These are phyloP conservation scores for Acanthamoeba lenticulata DNA, from an alignment of 208 protist genomes.

Conservation along the genomic window DNA sequence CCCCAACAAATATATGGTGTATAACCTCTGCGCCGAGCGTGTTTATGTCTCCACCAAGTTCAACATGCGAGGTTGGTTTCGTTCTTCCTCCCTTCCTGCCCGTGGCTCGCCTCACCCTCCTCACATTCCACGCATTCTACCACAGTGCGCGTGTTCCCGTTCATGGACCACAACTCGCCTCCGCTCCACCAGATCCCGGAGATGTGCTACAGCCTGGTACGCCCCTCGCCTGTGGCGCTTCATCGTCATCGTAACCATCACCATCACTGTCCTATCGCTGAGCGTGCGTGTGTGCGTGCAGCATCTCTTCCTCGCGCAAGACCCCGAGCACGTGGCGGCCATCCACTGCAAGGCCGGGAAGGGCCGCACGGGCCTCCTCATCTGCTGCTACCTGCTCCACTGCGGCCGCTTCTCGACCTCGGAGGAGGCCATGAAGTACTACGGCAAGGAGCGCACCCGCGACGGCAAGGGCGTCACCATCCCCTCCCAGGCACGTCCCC, in stretches of 20 bases:
- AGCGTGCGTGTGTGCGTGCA: too few species aligned
- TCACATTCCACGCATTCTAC: too few species aligned
- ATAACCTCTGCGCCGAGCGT: conserved; percentile 59
- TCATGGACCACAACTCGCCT: conserved; percentile 35
- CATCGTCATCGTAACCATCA: too few species aligned
- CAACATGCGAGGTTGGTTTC: neutral
- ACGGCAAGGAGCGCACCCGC: conserved; percentile 2
- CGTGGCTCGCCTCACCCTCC: too few species aligned
- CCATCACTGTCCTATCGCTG: too few species aligned
- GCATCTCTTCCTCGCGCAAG: conserved; percentile 25
- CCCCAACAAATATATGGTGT: conserved; percentile 46
- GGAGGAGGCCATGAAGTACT: conserved; percentile 15
- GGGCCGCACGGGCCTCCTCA: conserved; percentile 4
- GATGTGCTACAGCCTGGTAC: conserved; percentile 52
- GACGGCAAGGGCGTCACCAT: conserved; percentile 40
- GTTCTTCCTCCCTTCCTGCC: neutral
- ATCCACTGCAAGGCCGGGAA: conserved; percentile 68
- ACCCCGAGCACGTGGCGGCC: conserved; percentile 43
- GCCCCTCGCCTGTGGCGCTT: too few species aligned
- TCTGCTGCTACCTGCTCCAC: conserved; percentile 48
- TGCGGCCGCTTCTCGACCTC: neutral
- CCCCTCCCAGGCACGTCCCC: neutral
- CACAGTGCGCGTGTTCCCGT: conserved; percentile 34
- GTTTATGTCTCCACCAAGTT: conserved; percentile 59
- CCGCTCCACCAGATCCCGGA: conserved; percentile 36